Evolutionary conservation across 495 filamentous ascomycete genomes (phyloP), one percentile per base, ranked within the genome.

Genomic region (Daldinia concentrica): DNA sequence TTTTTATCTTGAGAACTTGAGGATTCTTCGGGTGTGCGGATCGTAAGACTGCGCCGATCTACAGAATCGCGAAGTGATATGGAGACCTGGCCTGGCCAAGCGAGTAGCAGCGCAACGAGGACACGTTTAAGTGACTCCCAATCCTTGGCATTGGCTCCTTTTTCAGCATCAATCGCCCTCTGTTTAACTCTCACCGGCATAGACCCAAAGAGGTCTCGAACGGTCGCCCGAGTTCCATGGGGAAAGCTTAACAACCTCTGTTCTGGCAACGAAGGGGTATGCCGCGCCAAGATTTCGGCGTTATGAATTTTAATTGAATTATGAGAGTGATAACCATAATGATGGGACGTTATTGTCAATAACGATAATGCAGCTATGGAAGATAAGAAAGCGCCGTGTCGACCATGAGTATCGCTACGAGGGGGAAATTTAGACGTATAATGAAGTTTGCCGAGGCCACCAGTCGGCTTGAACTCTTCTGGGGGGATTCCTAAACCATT

Each of bases 101-200:
- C 85, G 29, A 98, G 81, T 29, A 95, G 75, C 1, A 97, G 71
- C 3, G 88, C 86, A 17, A 90, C 84, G 9, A 93, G 72, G 2
- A 76, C 73, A 45, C 82, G 85, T 71, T 85, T 87, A 26, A 98
- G 80, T 1, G 81, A 79, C 14, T 92, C 88, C 90, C 93, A 95
- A 58, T 91, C 86, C 60, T 78, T 85, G 27, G 69, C 65, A 26
- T 78, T 77, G 1, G 72, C 75, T 9, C 75, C 57, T 37, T 86
- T 86, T 30, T 94, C 90, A 2, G 88, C 65, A 50, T 91, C 87
- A 11, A 85, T 80, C 2, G 82, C 81, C 71, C 93, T 86, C 74
- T 91, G 92, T 79, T 95, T 97, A 22, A 98, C 90, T n/a, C 96
- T 90, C 11, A 99, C 95, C 1, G 95, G 95, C 90, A 99, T 94